phyloP scores from a whole-genome alignment of 495 filamentous ascomycete genomes.

The Amniculicola lignicola region DNA sequence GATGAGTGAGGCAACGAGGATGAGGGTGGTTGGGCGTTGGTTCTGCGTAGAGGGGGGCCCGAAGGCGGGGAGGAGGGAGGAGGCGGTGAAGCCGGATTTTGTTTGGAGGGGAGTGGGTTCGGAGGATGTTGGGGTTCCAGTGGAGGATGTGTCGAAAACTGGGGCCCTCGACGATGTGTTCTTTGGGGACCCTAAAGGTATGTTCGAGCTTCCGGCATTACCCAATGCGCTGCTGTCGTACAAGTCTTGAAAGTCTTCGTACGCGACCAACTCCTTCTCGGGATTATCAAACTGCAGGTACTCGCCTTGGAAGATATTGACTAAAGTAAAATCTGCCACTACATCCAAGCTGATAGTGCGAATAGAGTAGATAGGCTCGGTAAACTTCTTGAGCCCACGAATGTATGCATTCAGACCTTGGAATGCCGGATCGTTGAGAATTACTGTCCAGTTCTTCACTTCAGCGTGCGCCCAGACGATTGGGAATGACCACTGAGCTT shows the following conservation, averaged over 20 bases:
- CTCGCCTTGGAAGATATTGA: constrained; percentile 39
- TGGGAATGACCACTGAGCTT: constrained; percentile 46
- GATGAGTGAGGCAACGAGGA: constrained; percentile 51
- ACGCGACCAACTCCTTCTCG: constrained; percentile 29
- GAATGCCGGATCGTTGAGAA: constrained; percentile 39
- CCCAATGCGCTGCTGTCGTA: no score
- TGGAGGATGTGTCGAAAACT: no score
- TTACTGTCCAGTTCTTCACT: constrained; percentile 28
- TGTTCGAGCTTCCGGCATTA: no score
- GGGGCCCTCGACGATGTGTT: no score
- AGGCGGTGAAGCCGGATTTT: constrained; percentile 28
- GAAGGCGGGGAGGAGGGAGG: constrained; percentile 2
- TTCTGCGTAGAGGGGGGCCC: constrained; percentile 1
- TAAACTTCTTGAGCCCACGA: constrained; percentile 35
- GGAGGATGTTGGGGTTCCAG: neutral
- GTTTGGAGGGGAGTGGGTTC: constrained; percentile 29
- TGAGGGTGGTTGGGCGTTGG: constrained; percentile 32
- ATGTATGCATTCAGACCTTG: constrained; percentile 37
- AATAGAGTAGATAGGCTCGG: constrained; percentile 23
- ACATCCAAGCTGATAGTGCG: constrained; percentile 37
- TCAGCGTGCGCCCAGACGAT: constrained; percentile 36
- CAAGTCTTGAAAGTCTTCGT: constrained; percentile 22
- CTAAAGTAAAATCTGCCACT: constrained; percentile 34
- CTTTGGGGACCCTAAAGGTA: no score
- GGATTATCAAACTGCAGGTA: constrained; percentile 36